Base-by-base conservation (phyloP, 768 basidiomycete genomes). In the Tephrocybe sp. region DNA sequence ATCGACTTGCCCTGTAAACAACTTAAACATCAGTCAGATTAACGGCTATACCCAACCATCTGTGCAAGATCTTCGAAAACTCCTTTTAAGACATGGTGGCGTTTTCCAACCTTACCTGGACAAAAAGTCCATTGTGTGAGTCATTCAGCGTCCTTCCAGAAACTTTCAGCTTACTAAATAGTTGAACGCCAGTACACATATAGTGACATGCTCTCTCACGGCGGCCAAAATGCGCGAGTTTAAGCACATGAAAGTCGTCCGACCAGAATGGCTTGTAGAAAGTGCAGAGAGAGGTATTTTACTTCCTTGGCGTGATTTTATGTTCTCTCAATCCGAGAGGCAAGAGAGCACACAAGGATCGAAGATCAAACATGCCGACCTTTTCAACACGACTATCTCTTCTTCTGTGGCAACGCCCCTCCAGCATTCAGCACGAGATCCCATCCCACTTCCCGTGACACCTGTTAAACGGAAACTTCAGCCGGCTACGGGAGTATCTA, bases 21-120 rank as follows among this genome's bases (percentile, higher is more conserved):
- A n/a, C n/a, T n/a, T n/a, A 35, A 51, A 21, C 21, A n/a, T 28
- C 21, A 18, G 25, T 1, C 51, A 95, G 93, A 85, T 95, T 42
- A 97, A 98, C 60, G 95, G 95, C 0, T 89, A 82, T 73, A 96
- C 93, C 0, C 75, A 80, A 30, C 92, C 94, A 6, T 89, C 95
- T 16, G 80, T 92, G 18, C 91, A 94, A 62, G 91, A 88, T 39
- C 66, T 98, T 0, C 77, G 92, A 7, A 74, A 84, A 56, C 74
- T 98, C 41, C 85, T 98, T 31, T 67, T 96, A 3, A 76, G 80
- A 38, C 80, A 96, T 58, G 96, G 94, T 5, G 96, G 95, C 3
- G 68, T 77, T 9, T 95, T 85, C 54, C 87, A 88, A 22, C 81
- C 92, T 0, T 96, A 94, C 65, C 76, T 97, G 18, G 88, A 87